phyloP scores from a whole-genome alignment of 345 rosid genomes.

The Adansonia digitata region DNA sequence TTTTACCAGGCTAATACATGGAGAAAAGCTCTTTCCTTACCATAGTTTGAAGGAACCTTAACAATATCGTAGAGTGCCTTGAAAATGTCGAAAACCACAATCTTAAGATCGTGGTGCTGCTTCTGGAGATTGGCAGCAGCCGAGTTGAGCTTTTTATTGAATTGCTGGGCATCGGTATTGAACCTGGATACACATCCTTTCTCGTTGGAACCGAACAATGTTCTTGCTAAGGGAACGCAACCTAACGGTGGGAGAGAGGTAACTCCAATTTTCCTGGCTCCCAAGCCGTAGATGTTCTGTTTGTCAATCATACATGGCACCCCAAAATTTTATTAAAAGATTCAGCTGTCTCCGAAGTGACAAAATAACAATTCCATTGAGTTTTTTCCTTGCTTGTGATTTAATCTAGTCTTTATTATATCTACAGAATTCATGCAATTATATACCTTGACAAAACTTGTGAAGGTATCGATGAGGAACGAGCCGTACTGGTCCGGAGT shows the following conservation, averaged over 20 bases:
- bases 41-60: constrained; percentile 50
- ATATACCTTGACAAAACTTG: constrained; percentile 55
- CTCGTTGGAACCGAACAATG: constrained; percentile 61
- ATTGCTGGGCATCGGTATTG: constrained; percentile 66
- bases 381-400: background rate
- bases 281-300: constrained; percentile 57
- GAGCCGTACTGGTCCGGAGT: constrained; percentile 68
- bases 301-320: background rate
- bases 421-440: background rate
- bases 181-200: constrained; percentile 60
- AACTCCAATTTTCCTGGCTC: constrained; percentile 84
- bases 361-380: background rate
- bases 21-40: constrained; percentile 26
- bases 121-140: constrained; percentile 58
- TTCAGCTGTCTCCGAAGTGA: background rate
- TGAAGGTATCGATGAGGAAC: constrained; percentile 44
- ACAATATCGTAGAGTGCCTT: constrained; percentile 58
- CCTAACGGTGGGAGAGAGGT: constrained; percentile 91
- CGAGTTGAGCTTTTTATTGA: constrained; percentile 65
- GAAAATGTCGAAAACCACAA: constrained; percentile 80
- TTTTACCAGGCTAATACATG: background rate
- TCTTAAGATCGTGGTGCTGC: constrained; percentile 58
- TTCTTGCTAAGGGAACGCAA: constrained; percentile 77
- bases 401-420: background rate
- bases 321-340: background rate